Evolutionary conservation across 164 flowering plant species (phyloP).

Genomic region (Vitis rotundifolia): DNA sequence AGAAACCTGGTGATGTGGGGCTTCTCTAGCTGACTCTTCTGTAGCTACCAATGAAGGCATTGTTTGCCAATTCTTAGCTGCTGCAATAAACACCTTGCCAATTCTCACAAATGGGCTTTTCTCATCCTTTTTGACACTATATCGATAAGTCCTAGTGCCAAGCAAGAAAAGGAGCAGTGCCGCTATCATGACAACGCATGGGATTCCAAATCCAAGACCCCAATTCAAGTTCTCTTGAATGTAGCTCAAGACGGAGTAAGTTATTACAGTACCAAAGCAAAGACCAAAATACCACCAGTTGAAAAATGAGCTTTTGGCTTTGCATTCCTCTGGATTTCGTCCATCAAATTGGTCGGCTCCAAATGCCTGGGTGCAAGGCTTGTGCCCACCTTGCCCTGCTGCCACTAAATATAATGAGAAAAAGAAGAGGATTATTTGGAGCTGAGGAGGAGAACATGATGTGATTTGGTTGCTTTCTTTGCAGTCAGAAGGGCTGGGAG

Average conservation of each 20-base stretch:
- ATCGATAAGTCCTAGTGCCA: constrained; percentile 17
- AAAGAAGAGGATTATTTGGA: constrained; percentile 13
- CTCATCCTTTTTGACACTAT: constrained; percentile 14
- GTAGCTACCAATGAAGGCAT: constrained; percentile 1
- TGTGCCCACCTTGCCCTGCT: constrained; percentile 20
- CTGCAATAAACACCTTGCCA: constrained; percentile 13
- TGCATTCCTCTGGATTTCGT: constrained; percentile 11
- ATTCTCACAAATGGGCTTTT: constrained; percentile 16
- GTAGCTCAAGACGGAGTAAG: constrained; percentile 8
- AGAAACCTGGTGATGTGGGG: constrained; percentile 8
- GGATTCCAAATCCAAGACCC: constrained; percentile 28
- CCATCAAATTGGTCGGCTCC: constrained; percentile 29
- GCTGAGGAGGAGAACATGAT: constrained; percentile 4
- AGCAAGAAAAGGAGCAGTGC: constrained; percentile 19
- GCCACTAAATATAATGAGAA: constrained; percentile 13
- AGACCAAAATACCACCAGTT: constrained; percentile 29
- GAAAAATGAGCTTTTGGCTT: constrained; percentile 27
- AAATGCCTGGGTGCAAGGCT: constrained; percentile 25
- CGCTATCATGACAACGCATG: constrained; percentile 6
- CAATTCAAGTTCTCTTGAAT: constrained; percentile 25
- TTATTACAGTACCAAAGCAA: neutral
- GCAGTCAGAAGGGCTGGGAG: constrained; percentile 5
- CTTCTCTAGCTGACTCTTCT: constrained; percentile 10
- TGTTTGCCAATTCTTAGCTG: constrained; percentile 13
- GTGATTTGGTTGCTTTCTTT: neutral